Percentiles rank a stretch among this genome's conserved stretches.
Conservation (phyloP, 805 yeast genomes). For the Cephaloascus albidus region DNA sequence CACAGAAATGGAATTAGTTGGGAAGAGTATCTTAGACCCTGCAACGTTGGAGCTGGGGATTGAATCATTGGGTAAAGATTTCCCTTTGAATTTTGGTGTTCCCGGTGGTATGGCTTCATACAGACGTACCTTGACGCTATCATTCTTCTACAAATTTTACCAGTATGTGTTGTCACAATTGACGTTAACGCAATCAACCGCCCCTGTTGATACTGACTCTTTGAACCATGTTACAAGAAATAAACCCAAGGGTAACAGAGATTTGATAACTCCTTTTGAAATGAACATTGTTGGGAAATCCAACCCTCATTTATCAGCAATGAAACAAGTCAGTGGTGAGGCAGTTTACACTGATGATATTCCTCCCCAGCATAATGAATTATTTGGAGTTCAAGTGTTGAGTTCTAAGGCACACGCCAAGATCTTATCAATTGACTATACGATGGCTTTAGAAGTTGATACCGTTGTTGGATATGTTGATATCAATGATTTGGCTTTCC, state of each 20-base stretch:
- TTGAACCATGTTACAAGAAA: slow-evolving; percentile 24
- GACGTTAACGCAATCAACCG: background rate
- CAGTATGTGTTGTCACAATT: slow-evolving; percentile 14
- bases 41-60: slow-evolving; percentile 18
- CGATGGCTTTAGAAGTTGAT: slow-evolving; percentile 24
- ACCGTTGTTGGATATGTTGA: slow-evolving; percentile 33
- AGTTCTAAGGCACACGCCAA: slow-evolving; percentile 33
- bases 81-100: slow-evolving; percentile 27
- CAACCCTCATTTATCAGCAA: slow-evolving; percentile 33
- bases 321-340: slow-evolving; percentile 39
- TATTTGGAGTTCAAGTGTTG: slow-evolving; percentile 33
- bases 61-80: slow-evolving; percentile 19
- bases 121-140: slow-evolving; percentile 31
- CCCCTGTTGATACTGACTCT: slow-evolving; percentile 18
- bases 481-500: slow-evolving; percentile 24
- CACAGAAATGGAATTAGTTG: slow-evolving; percentile 14
- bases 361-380: slow-evolving; percentile 29
- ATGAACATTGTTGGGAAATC: slow-evolving; percentile 27
- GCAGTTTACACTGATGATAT: slow-evolving; percentile 35
- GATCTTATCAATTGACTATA: slow-evolving; percentile 26
- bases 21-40: slow-evolving; percentile 11
- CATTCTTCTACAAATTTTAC: slow-evolving; percentile 35
- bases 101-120: slow-evolving; percentile 43
- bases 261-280: slow-evolving; percentile 25
- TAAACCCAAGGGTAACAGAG: slow-evolving; percentile 26